Percentiles rank a stretch among this genome's conserved stretches.
phyloP scores from a whole-genome alignment of 2,329 filamentous ascomycete species.

The Fusarium incarnatum region DNA sequence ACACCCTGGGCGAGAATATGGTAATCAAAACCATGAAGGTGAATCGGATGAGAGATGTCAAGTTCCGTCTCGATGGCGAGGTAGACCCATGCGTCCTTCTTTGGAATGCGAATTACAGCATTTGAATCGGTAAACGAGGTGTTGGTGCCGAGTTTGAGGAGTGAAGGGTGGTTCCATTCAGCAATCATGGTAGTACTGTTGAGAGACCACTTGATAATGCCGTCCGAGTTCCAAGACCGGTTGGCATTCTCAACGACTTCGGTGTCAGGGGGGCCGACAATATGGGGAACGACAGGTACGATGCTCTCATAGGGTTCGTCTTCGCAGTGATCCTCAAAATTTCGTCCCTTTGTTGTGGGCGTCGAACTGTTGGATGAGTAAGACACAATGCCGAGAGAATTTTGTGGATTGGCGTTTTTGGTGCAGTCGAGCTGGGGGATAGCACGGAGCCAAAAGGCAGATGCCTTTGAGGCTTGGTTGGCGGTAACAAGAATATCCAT shows the following conservation, averaged over 20 bases:
- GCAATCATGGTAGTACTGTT: conserved; percentile 50
- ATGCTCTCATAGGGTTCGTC: conserved; percentile 52
- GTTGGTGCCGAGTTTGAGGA: conserved; percentile 41
- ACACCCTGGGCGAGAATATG: conserved; percentile 45
- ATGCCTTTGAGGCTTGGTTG: conserved; percentile 48
- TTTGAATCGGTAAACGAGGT: conserved; percentile 40
- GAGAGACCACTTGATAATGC: conserved; percentile 61
- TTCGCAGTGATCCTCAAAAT: conserved; percentile 46
- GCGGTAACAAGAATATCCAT: conserved; percentile 61
- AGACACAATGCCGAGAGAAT: conserved; percentile 62
- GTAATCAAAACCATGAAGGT: conserved; percentile 54
- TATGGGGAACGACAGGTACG: conserved; percentile 51
- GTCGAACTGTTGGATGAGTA: conserved; percentile 49
- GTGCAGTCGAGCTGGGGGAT: conserved; percentile 58
- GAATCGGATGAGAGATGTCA: conserved; percentile 51
- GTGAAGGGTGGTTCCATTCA: conserved; percentile 50
- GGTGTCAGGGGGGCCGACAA: conserved; percentile 47
- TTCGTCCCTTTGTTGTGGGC: conserved; percentile 27
- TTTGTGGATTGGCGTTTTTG: conserved; percentile 53
- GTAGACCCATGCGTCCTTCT: conserved; percentile 49
- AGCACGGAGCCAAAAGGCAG: conserved; percentile 63
- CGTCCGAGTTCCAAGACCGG: conserved; percentile 43
- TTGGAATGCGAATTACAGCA: conserved; percentile 47
- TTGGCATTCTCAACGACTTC: conserved; percentile 47
- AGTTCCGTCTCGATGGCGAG: conserved; percentile 46